A percentile compares a stretch with the other conserved stretches of the same genome.
These are phyloP conservation scores for Metschnikowia lunata DNA, from an alignment of 805 yeast species.

Conservation along the genomic window DNA sequence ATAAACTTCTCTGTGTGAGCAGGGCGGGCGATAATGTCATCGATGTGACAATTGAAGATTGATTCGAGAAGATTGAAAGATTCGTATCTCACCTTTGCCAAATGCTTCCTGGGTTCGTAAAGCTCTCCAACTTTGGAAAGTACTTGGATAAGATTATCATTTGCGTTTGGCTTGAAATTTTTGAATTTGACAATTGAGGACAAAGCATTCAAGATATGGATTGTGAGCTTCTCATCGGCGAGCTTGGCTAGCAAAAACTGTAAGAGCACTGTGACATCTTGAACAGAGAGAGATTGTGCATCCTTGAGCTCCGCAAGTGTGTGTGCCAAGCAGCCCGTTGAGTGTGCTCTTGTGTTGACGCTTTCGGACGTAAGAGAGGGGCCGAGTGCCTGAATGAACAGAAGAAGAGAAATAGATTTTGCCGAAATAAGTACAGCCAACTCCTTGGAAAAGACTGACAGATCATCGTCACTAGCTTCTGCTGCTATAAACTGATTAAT, in stretches of 20 bases:
- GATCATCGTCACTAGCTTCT: conserved; percentile 24
- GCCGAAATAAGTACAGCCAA: conserved; percentile 22
- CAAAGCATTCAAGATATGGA: conserved; percentile 53
- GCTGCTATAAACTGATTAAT: conserved; percentile 37
- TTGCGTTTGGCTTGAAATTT: conserved; percentile 34
- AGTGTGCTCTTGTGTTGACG: conserved; percentile 44
- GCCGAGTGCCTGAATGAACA: conserved; percentile 57
- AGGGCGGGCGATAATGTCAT: conserved; percentile 15
- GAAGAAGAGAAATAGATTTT: conserved; percentile 38
- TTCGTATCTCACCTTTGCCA: conserved; percentile 59
- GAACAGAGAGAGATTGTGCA: conserved; percentile 27
- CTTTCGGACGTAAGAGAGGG: conserved; percentile 59
- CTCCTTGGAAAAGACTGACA: conserved; percentile 17
- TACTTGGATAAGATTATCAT: conserved; percentile 32
- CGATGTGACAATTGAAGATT: conserved; percentile 27
- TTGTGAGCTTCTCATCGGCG: conserved; percentile 55
- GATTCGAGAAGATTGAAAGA: conserved; percentile 49
- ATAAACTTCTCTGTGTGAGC: conserved; percentile 41
- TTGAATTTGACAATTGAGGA: conserved; percentile 47
- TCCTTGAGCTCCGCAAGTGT: conserved; percentile 27
- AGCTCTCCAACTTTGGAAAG: conserved; percentile 21
- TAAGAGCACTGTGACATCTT: conserved; percentile 47
- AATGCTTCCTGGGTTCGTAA: conserved; percentile 53
- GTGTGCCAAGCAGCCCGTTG: conserved; percentile 39
- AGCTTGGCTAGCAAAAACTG: conserved; percentile 63